Conservation (phyloP, 2,329 filamentous ascomycete species). For the Fulvia fulva region DNA sequence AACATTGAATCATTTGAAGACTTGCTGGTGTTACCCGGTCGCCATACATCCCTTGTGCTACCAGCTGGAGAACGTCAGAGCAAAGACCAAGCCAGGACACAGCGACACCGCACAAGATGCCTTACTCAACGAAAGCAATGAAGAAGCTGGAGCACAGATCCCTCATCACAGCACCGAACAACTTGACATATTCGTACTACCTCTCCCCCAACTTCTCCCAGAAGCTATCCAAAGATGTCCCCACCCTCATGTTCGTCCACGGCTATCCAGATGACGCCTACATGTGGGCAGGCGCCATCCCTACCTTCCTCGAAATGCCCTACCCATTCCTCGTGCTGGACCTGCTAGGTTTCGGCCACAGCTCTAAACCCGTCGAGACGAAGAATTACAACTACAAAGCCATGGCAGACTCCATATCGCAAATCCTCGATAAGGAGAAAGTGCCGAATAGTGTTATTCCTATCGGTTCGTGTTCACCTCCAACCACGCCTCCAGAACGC, state of each 20-base stretch:
- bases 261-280: slow-evolving; percentile 50
- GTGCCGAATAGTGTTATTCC: slow-evolving; percentile 17
- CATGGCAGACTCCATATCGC: slow-evolving; percentile 37
- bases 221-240: slow-evolving; percentile 18
- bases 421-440: slow-evolving; percentile 41
- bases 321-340: slow-evolving; percentile 37
- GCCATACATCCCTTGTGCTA: too few species aligned
- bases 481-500: slow-evolving; percentile 2
- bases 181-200: slow-evolving; percentile 30
- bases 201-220: slow-evolving; percentile 27
- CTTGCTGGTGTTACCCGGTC: too few species aligned
- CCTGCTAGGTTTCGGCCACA: slow-evolving; percentile 39
- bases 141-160: slow-evolving; percentile 25
- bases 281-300: slow-evolving; percentile 41
- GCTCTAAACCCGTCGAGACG: slow-evolving; percentile 40
- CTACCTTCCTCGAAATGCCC: slow-evolving; percentile 22
- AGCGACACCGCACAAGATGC: neutral
- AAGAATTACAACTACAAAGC: slow-evolving; percentile 36
- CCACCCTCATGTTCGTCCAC: slow-evolving; percentile 44
- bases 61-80: too few species aligned
- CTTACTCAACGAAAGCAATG: slow-evolving; percentile 17
- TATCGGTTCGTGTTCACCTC: slow-evolving; percentile 9
- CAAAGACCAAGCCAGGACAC: neutral
- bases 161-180: slow-evolving; percentile 24
- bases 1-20: neutral